Percentiles rank a stretch among this genome's conserved stretches.
These are phyloP conservation scores for Steccherinum ochraceum DNA, from an alignment of 768 basidiomycete species.

Conservation along the genomic window DNA sequence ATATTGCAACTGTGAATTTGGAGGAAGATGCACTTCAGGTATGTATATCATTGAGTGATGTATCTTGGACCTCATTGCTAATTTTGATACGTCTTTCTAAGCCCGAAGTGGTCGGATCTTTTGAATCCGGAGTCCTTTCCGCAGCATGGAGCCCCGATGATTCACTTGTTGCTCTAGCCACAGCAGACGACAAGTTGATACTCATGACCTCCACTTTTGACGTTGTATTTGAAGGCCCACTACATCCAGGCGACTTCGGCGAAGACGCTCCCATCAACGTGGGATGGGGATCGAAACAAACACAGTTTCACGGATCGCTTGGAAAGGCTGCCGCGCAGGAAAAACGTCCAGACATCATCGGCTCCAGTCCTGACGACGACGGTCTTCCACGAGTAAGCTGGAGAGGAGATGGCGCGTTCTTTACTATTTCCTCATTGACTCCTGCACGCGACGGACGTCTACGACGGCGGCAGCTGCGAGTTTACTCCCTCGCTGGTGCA, in stretches of 20 bases:
- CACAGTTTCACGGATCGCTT: constrained; percentile 94
- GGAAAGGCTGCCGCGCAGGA: constrained; percentile 79
- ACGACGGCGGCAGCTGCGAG: constrained; percentile 54
- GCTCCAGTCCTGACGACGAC: constrained; percentile 68
- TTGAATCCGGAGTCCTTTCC: constrained; percentile 77
- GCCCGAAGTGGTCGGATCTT: constrained; percentile 80
- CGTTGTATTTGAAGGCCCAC: constrained; percentile 69
- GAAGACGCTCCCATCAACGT: constrained; percentile 94
- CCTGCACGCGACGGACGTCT: constrained; percentile 11
- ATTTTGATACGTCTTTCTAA: constrained; percentile 19
- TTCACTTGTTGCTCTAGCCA: constrained; percentile 73
- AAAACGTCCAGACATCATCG: constrained; percentile 31
- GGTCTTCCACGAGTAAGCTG: constrained; percentile 71
- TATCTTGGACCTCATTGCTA: too few relatives aligned
- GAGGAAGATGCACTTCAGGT: constrained; percentile 43
- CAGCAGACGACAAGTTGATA: constrained; percentile 79
- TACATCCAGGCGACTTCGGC: constrained; percentile 76
- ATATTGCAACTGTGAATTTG: constrained; percentile 66
- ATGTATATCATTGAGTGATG: constrained; percentile 17
- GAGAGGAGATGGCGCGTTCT: constrained; percentile 90
- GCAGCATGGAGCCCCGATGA: constrained; percentile 94
- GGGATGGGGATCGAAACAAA: constrained; percentile 96
- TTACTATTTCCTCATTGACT: constrained; percentile 76
- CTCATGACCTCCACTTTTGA: constrained; percentile 89
- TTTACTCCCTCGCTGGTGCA: constrained; percentile 67